A percentile compares a stretch with the other conserved stretches of the same genome.
Evolutionary conservation across 352 stramenopile species (phyloP).

Genomic region (Phytopythium vexans): DNA sequence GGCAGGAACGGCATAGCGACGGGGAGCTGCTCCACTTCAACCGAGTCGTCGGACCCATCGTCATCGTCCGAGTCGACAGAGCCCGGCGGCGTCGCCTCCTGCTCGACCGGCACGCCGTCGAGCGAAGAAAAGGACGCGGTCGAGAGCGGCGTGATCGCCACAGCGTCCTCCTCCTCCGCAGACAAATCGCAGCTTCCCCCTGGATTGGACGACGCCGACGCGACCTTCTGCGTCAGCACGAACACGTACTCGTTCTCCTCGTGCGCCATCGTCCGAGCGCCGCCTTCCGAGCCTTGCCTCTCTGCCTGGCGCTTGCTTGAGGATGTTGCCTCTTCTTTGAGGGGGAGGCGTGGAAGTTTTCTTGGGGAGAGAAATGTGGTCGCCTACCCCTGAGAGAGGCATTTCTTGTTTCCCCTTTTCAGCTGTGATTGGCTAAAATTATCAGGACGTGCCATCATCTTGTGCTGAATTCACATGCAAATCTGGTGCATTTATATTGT

Average conservation of each 20-base stretch:
- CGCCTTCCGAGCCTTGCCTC: neutral
- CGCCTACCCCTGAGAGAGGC: too few relatives aligned
- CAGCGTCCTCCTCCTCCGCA: slow-evolving; percentile 19
- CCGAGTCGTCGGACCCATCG: slow-evolving; percentile 25
- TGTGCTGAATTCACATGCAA: too few relatives aligned
- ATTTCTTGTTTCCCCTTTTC: too few relatives aligned
- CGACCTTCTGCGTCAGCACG: slow-evolving; percentile 35
- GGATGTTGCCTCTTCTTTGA: too few relatives aligned
- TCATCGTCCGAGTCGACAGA: slow-evolving; percentile 34
- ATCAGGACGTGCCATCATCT: too few relatives aligned
- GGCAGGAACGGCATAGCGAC: slow-evolving; percentile 65
- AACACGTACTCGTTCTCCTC: slow-evolving; percentile 80
- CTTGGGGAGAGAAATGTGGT: too few relatives aligned
- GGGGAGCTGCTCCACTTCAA: slow-evolving; percentile 48
- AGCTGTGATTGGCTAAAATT: too few relatives aligned
- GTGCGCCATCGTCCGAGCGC: slow-evolving; percentile 9
- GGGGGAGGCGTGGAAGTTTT: too few relatives aligned
- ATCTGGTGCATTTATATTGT: too few relatives aligned
- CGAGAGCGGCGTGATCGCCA: slow-evolving; percentile 16
- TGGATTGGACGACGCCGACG: slow-evolving; percentile 7
- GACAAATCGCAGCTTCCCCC: slow-evolving; percentile 21
- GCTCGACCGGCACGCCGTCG: slow-evolving; percentile 4
- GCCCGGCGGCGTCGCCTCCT: slow-evolving; percentile 8
- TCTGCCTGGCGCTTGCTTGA: neutral
- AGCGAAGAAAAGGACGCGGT: slow-evolving; percentile 22